Evolutionary conservation across 768 basidiomycete genomes (phyloP).

Genomic region (Galerina sulciceps): DNA sequence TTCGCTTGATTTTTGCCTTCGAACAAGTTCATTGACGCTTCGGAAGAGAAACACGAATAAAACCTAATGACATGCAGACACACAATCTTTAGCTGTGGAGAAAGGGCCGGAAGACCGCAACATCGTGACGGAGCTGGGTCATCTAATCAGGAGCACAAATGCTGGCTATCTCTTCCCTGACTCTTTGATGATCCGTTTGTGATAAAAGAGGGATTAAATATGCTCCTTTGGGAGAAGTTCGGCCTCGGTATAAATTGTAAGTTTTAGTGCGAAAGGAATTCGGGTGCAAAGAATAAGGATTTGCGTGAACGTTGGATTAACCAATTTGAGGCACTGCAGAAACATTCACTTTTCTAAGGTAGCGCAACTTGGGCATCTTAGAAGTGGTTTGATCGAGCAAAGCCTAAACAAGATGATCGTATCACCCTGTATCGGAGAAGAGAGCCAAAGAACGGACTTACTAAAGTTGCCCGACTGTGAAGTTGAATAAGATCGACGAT

Average conservation of each 20-base stretch:
- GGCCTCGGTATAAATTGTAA: background rate
- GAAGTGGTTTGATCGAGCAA: background rate
- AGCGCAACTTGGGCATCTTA: background rate
- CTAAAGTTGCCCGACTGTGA: conserved; percentile 1
- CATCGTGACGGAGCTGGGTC: too few species aligned
- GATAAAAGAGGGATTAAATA: too few species aligned
- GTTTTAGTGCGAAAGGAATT: background rate
- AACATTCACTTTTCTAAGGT: background rate
- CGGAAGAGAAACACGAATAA: too few species aligned
- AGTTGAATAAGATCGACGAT: conserved; percentile 4
- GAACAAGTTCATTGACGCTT: too few species aligned
- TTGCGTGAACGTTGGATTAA: background rate
- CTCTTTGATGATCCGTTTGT: too few species aligned
- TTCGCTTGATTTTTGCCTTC: too few species aligned
- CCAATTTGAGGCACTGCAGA: conserved; percentile 4
- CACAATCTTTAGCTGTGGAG: too few species aligned
- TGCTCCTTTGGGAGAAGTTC: background rate
- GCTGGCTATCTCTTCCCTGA: too few species aligned
- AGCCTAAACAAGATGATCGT: background rate
- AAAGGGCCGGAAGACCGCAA: too few species aligned
- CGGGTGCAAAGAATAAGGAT: background rate
- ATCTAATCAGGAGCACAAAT: too few species aligned
- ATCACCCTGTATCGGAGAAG: background rate
- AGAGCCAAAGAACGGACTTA: background rate
- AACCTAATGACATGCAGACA: too few species aligned